Conservation (phyloP, 2,329 filamentous ascomycete genomes). For the Penicillium sp. region DNA sequence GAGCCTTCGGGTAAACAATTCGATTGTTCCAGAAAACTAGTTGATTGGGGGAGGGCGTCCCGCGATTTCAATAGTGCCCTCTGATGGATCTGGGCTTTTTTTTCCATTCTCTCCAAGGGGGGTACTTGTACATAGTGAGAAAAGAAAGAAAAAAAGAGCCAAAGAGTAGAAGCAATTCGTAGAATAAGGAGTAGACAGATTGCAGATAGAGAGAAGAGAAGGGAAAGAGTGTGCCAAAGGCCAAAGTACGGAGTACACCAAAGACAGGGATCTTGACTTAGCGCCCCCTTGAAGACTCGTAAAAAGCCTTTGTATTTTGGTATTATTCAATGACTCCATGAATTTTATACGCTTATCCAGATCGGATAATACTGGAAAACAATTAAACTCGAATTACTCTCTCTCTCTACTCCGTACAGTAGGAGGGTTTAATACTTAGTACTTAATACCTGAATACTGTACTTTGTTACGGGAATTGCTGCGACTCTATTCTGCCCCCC, state of each 20-base stretch:
- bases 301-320: background rate
- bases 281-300: background rate
- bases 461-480: too few relatives aligned
- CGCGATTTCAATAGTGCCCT: slow-evolving; percentile 16
- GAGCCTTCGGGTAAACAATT: slow-evolving; percentile 3
- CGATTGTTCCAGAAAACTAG: slow-evolving; percentile 11
- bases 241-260: background rate
- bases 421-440: too few relatives aligned
- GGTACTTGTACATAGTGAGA: background rate
- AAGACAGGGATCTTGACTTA: background rate
- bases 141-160: background rate
- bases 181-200: too few relatives aligned
- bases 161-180: background rate
- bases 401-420: too few relatives aligned
- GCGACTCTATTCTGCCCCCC: background rate
- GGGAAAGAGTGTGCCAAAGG: background rate
- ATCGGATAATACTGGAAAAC: too few relatives aligned
- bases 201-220: background rate
- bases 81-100: background rate
- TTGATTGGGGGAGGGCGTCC: slow-evolving; percentile 13
- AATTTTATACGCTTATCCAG: too few relatives aligned
- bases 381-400: too few relatives aligned
- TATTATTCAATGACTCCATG: background rate
- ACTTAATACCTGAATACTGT: too few relatives aligned
- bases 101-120: background rate